These are phyloP conservation scores for Stylosanthes scabra DNA, from an alignment of 331 rosid genomes.

Conservation along the genomic window DNA sequence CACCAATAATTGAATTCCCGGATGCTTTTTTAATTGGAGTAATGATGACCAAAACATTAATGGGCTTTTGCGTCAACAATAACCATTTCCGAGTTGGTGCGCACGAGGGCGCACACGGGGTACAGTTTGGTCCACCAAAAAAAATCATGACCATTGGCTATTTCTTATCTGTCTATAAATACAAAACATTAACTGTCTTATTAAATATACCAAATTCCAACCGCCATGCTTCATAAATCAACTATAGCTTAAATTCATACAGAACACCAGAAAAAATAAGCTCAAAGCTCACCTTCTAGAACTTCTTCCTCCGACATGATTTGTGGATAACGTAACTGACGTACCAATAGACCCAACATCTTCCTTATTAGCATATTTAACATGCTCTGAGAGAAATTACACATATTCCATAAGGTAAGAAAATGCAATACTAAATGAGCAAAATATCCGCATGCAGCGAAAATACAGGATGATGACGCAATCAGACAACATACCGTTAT, in stretches of 20 bases:
- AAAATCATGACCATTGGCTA: neutral
- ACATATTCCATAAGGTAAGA: constrained; percentile 51
- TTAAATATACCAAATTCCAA: constrained; percentile 17
- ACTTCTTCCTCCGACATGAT: constrained; percentile 39
- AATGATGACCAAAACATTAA: constrained; percentile 5
- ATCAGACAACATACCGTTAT: constrained; percentile 55
- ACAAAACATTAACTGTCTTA: constrained; percentile 11
- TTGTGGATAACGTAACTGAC: constrained; percentile 38
- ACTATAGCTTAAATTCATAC: constrained; percentile 24
- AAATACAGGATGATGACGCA: constrained; percentile 22
- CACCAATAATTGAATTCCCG: constrained; percentile 2
- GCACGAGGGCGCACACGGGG: no score
- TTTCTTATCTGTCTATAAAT: constrained; percentile 8
- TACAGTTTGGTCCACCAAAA: constrained; percentile 13
- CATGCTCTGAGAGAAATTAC: constrained; percentile 58
- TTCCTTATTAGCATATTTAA: constrained; percentile 47
- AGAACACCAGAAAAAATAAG: constrained; percentile 22
- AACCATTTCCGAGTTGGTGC: neutral
- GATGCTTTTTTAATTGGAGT: constrained; percentile 19
- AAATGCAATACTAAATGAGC: constrained; percentile 33
- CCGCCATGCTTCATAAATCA: neutral
- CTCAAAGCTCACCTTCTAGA: constrained; percentile 52
- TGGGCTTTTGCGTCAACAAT: neutral
- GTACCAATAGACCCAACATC: constrained; percentile 51
- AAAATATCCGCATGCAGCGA: constrained; percentile 29